phyloP scores from a whole-genome alignment of 148 eudicot genomes.

The Camellia japonica region DNA sequence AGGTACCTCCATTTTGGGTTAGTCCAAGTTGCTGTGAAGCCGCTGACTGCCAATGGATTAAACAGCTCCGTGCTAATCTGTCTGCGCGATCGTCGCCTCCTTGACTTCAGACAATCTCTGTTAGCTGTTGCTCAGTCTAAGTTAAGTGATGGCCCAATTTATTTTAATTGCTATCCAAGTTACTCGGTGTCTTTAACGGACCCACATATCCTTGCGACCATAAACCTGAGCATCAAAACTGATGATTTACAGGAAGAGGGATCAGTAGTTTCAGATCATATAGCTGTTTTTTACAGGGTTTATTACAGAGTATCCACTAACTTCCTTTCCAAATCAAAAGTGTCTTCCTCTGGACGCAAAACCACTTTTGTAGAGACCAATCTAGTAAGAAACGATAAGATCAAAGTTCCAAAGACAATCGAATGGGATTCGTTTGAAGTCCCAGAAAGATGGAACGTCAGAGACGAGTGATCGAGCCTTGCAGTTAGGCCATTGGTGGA shows the following conservation, averaged over 20 bases:
- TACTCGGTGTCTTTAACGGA: neutral
- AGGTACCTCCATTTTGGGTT: neutral
- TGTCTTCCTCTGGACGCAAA: neutral
- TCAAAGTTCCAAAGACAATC: neutral
- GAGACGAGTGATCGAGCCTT: too few species aligned
- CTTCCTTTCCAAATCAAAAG: neutral
- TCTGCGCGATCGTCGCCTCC: neutral
- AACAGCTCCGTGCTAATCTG: neutral
- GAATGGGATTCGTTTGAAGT: slow-evolving; percentile 4
- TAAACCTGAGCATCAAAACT: neutral
- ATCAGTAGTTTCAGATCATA: neutral
- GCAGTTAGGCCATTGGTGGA: too few species aligned
- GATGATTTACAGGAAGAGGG: too few species aligned
- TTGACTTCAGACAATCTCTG: neutral
- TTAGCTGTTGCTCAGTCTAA: neutral
- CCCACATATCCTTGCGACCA: neutral
- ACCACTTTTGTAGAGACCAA: neutral
- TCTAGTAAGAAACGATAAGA: neutral
- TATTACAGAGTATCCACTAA: neutral
- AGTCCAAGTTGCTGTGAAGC: slow-evolving; percentile 11
- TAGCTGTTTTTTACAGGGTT: neutral
- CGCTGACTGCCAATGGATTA: neutral
- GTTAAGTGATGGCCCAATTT: neutral
- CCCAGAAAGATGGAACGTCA: neutral
- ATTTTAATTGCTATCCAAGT: slow-evolving; percentile 4